Base-by-base conservation (phyloP, 805 yeast genomes). In the Yueomyces sp. region DNA sequence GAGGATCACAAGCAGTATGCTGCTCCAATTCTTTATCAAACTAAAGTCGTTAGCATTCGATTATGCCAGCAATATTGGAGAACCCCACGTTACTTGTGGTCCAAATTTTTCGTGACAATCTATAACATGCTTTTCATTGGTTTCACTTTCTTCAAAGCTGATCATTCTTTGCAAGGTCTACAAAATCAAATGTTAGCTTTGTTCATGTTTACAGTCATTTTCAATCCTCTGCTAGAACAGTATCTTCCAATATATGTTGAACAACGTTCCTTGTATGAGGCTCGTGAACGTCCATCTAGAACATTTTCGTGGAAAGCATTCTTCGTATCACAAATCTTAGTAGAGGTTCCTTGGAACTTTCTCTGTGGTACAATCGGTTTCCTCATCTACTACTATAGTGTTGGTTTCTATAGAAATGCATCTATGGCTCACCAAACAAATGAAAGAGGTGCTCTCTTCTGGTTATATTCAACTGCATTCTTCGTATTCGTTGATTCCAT, bases 101-200 rank as follows among this genome's bases (percentile, higher is more conserved):
- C 69, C 54, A 79, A 72, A 68, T 48, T 68, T 40, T 60, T 65
- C 47, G 67, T 81, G 58, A 67, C 76, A 33, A 55, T 69, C 9
- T 56, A 69, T 26, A 59, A 81, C 29, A 63, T 77, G 7, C 50
- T 80, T 29, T 79, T 79, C 65, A 75, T 76, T 57, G 85, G 85
- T 40, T 79, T 79, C 60, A 70, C 83, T 2, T 77, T 79, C 62
- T 82, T 72, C 66, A 76, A 75, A 45, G 82, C 86, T 26, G 63
- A 66, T 44, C 68, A 64, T n/a, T 68, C 82, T 4, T 55, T 70
- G 39, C 86, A 74, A 60, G 76, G 81, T 54, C 59, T 82, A 52
- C 92, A 84, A 59, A 82, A 83, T 60, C 87, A 79, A 63, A 76
- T 81, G 84, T 74, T 79, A 50, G 67, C 85, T 4, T 52, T 79